Base-by-base conservation (phyloP, 352 stramenopile species). In the Pythium chondricola region DNA sequence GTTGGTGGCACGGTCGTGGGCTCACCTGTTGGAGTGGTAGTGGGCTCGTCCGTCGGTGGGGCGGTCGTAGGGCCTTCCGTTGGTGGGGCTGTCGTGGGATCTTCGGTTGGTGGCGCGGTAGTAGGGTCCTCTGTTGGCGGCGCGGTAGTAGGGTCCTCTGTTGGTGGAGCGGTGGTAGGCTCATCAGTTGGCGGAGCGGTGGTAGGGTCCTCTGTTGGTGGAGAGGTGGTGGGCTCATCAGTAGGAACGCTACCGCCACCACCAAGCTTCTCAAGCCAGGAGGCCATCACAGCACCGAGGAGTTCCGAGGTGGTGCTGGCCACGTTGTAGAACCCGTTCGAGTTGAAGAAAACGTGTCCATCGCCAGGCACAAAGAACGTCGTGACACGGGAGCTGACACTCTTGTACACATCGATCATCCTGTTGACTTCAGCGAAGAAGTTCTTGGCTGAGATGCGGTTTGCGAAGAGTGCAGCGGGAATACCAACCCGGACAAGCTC, bases 401-500 rank as follows among this genome's bases (percentile, higher is more conserved):
- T 52, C 36, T 65, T 43, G 48, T 82, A 68, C 33, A 63, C 57
- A 31, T 70, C 59, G 25, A 75, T 18, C 4, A 75, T 69, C 44
- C 60, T 36, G 35, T 48, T 66, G 24, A 74, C 26, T n/a, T 63
- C 65, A 2, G 35, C 10, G 55, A 63, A 85, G 45, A 82, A 83
- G 58, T 80, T 64, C 10, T 63, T 53, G 26, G 56, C 66, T 22
- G 44, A 66, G 51, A 83, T 76, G 25, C 82, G 42, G 36, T 81
- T 43, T 7, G 41, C 40, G 57, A 83, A 83, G 17, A 67, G 74
- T 43, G 74, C 83, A 24, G 45, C 61, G n/a, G 68, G 42, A 36
- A 83, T 68, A 7, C 71, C 71, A 16, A 83, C 35, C 21, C 63
- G 39, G 31, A 71, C 63, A 21, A 83, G 42, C 40, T 80, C 49